A percentile compares a stretch with the other conserved stretches of the same genome.
These are phyloP conservation scores for Brassica balearica DNA, from an alignment of 441 rosid genomes.

Conservation along the genomic window DNA sequence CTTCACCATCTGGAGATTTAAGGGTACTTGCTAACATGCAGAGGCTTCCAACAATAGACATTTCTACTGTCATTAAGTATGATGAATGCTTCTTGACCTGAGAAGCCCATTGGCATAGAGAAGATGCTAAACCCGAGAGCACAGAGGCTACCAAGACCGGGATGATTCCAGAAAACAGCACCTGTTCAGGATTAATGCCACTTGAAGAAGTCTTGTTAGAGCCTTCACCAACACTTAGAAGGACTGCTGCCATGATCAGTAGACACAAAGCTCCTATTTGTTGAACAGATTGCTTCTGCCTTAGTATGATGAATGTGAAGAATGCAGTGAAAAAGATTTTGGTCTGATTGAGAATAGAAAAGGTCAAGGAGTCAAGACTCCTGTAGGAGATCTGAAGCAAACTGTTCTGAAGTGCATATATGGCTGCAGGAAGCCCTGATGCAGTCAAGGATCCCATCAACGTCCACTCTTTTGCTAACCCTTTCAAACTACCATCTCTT, in stretches of 20 bases:
- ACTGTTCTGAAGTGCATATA: constrained; percentile 96
- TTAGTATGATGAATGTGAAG: constrained; percentile 61
- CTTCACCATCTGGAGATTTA: constrained; percentile 97
- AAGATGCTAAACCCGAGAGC: constrained; percentile 96
- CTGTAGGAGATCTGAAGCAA: constrained; percentile 97
- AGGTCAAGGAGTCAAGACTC: constrained; percentile 94
- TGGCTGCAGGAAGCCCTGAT: constrained; percentile 97
- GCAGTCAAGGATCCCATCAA: constrained; percentile 88
- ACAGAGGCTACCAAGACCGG: constrained; percentile 96
- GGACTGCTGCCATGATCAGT: constrained; percentile 89
- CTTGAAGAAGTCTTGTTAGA: constrained; percentile 71
- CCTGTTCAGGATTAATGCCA: constrained; percentile 60
- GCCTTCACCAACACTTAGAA: constrained; percentile 95
- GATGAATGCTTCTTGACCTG: constrained; percentile 93
- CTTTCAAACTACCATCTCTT: constrained; percentile 77
- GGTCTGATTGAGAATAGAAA: constrained; percentile 95
- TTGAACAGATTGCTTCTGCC: constrained; percentile 89
- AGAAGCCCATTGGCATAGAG: constrained; percentile 98
- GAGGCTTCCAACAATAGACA: constrained; percentile 95
- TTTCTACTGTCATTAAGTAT: constrained; percentile 96
- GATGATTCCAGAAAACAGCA: constrained; percentile 83
- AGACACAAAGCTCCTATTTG: constrained; percentile 89
- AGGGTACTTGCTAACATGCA: constrained; percentile 82
- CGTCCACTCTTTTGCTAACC: constrained; percentile 74
- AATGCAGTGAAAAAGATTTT: constrained; percentile 93